Conservation (phyloP, 1,284 basidiomycete species). For the Pseudozyma hubeiensis region DNA sequence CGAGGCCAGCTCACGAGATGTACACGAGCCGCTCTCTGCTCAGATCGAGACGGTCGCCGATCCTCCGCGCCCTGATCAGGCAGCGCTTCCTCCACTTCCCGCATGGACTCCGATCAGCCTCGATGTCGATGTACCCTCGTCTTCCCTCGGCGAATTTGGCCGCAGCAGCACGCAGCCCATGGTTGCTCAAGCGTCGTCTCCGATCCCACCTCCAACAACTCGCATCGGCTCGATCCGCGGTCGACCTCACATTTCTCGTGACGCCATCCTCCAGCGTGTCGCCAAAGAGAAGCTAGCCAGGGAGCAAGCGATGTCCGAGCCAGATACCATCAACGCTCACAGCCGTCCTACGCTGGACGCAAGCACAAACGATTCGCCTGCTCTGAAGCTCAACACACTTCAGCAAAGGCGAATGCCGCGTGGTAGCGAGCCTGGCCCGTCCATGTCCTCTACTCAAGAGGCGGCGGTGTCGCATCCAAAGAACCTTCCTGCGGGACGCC, state of each 20-base stretch:
- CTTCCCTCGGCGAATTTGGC: constrained; percentile 19
- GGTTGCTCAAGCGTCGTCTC: constrained; percentile 1
- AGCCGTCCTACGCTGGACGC: not conserved
- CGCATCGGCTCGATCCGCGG: constrained; percentile 26
- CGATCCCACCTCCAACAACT: constrained; percentile 17
- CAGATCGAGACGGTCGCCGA: constrained; percentile 2
- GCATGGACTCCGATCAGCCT: constrained; percentile 62
- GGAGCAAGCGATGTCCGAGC: constrained; percentile 23
- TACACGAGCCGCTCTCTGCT: constrained; percentile 15
- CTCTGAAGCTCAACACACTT: constrained; percentile 10
- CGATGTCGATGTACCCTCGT: constrained; percentile 23
- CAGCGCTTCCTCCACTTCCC: constrained; percentile 56
- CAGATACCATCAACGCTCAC: not conserved
- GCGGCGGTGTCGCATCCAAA: not conserved
- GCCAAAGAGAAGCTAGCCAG: constrained; percentile 51
- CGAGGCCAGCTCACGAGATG: not conserved
- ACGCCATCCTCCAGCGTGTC: constrained; percentile 63
- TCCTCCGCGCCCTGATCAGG: constrained; percentile 7
- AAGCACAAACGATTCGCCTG: constrained; percentile 2
- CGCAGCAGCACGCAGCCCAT: constrained; percentile 31
- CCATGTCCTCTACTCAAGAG: not conserved
- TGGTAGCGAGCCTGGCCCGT: constrained; percentile 39
- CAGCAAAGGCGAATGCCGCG: constrained; percentile 30
- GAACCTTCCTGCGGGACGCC: constrained; percentile 18
- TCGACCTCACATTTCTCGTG: constrained; percentile 65